Conservation (phyloP, 495 filamentous ascomycete species). For the Aspergillus baeticus region DNA sequence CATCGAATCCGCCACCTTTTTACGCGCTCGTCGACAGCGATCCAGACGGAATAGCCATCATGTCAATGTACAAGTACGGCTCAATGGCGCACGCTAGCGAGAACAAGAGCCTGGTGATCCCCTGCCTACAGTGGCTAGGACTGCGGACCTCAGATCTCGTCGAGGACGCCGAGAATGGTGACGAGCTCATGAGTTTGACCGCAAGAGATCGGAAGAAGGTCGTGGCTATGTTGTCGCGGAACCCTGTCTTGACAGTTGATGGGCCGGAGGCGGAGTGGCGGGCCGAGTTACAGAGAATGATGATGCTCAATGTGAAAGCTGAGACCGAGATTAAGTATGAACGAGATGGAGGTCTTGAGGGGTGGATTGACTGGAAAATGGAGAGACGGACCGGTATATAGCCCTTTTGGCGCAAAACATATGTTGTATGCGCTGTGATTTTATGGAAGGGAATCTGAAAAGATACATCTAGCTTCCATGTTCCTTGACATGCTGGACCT, state of each 20-base stretch:
- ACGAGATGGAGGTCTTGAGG: constrained; percentile 52
- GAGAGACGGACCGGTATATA: background rate
- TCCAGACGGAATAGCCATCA: constrained; percentile 81
- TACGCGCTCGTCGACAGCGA: constrained; percentile 81
- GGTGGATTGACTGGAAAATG: constrained; percentile 61
- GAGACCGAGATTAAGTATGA: constrained; percentile 84
- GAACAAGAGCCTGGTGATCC: constrained; percentile 54
- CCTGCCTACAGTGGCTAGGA: constrained; percentile 71
- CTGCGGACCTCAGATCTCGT: constrained; percentile 61
- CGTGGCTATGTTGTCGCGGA: constrained; percentile 58
- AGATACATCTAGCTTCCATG: background rate
- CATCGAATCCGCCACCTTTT: constrained; percentile 42
- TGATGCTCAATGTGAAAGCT: constrained; percentile 81
- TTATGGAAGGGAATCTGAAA: no score
- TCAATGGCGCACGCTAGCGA: constrained; percentile 73
- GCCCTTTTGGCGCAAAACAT: no score
- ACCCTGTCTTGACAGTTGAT: constrained; percentile 43
- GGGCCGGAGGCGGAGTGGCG: constrained; percentile 55
- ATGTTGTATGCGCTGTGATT: no score
- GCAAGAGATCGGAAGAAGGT: constrained; percentile 67
- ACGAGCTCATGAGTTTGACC: constrained; percentile 57
- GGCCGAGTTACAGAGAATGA: constrained; percentile 77
- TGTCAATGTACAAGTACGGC: constrained; percentile 86
- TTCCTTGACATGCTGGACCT: background rate
- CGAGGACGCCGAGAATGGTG: constrained; percentile 17